Conservation (phyloP, 1,284 basidiomycete species). For the Trametes hirsuta region DNA sequence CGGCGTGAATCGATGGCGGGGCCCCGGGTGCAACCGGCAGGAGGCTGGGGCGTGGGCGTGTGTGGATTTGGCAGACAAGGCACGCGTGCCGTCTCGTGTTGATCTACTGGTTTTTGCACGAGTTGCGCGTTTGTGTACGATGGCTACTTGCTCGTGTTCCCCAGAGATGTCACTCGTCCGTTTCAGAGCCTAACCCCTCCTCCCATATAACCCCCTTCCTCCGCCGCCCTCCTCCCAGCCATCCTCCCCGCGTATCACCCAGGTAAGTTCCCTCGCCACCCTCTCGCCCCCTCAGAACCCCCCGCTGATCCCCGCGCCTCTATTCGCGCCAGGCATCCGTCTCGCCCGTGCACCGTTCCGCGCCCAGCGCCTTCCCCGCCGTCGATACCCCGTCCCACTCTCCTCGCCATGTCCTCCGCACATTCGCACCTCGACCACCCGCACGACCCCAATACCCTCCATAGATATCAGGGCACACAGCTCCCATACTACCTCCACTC, state of each 20-base stretch:
- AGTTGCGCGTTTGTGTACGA: constrained; percentile 25
- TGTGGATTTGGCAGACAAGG: constrained; percentile 29
- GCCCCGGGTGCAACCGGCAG: not conserved
- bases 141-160: constrained; percentile 31
- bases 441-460: constrained; percentile 25
- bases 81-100: constrained; percentile 33
- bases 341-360: constrained; percentile 12
- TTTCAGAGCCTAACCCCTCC: constrained; percentile 31
- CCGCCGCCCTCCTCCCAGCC: constrained; percentile 15
- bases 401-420: constrained; percentile 24
- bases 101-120: constrained; percentile 12
- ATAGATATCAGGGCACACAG: constrained; percentile 29
- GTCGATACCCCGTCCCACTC: constrained; percentile 22
- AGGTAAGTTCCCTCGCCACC: constrained; percentile 4
- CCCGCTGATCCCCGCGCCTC: constrained; percentile 2
- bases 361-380: constrained; percentile 24
- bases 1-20: constrained; percentile 21
- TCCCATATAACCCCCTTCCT: constrained; percentile 26
- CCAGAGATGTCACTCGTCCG: constrained; percentile 33
- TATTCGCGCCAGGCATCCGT: constrained; percentile 4
- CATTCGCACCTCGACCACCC: constrained; percentile 27
- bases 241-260: constrained; percentile 15
- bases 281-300: not conserved
- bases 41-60: not conserved
- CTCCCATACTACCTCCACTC: constrained; percentile 28